phyloP scores from a whole-genome alignment of 768 basidiomycete genomes.

The Kwoniella pini region DNA sequence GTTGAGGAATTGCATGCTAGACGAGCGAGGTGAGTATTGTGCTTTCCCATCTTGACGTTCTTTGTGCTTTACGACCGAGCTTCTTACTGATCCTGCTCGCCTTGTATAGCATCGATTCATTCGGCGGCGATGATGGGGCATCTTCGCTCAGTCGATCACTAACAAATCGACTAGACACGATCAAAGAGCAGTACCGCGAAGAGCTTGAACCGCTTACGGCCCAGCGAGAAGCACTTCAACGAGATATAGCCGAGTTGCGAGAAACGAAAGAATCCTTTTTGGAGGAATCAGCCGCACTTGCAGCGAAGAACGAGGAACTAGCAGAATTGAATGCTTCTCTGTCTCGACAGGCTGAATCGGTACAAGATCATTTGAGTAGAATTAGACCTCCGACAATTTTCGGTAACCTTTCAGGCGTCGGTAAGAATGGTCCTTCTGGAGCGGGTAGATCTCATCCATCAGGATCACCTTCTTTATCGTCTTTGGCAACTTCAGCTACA shows the following conservation, averaged over 20 bases:
- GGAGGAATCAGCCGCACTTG: conserved; percentile 88
- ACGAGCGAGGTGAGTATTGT: conserved; percentile 67
- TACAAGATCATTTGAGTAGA: conserved; percentile 50
- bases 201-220: conserved; percentile 82
- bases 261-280: conserved; percentile 80
- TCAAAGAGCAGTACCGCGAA: conserved; percentile 82
- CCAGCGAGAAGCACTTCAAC: conserved; percentile 72
- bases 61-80: too few relatives aligned
- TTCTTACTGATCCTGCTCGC: too few relatives aligned
- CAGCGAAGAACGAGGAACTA: conserved; percentile 88
- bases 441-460: conserved; percentile 39
- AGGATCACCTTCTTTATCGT: conserved; percentile 47
- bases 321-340: conserved; percentile 84
- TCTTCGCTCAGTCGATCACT: conserved; percentile 64
- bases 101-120: conserved; percentile 11
- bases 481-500: conserved; percentile 46
- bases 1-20: conserved; percentile 81
- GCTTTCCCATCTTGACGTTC: too few relatives aligned
- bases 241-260: conserved; percentile 84
- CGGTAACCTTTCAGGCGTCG: conserved; percentile 8
- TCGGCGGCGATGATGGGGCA: conserved; percentile 18
- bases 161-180: conserved; percentile 77
- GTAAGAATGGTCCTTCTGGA: neutral
- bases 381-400: conserved; percentile 35
- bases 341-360: conserved; percentile 69